Conservation (phyloP, 805 yeast genomes). For the Yarrowia hollandica region DNA sequence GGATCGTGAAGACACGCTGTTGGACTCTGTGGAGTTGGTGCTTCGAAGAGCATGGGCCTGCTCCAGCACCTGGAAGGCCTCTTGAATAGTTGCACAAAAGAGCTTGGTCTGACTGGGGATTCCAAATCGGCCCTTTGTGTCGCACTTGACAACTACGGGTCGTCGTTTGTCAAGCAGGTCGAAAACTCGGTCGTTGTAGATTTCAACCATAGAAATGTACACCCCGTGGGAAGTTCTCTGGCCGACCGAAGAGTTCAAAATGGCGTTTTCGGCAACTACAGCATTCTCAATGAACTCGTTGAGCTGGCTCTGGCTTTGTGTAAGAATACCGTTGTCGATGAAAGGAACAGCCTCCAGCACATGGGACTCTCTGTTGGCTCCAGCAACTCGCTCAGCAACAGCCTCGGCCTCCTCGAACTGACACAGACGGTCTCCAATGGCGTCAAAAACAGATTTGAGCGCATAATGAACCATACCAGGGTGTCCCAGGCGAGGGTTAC, state of each 20-base stretch:
- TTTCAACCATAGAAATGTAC: constrained; percentile 55
- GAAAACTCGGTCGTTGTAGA: constrained; percentile 50
- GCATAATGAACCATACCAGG: constrained; percentile 46
- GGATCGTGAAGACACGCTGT: constrained; percentile 51
- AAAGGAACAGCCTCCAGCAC: constrained; percentile 3
- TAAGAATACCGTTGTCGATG: constrained; percentile 9
- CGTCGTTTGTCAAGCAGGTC: constrained; percentile 43
- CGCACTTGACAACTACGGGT: constrained; percentile 41
- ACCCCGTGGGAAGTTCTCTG: constrained; percentile 41
- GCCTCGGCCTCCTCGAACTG: constrained; percentile 33
- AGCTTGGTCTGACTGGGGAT: constrained; percentile 42
- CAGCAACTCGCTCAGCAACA: not conserved
- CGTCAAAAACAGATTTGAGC: constrained; percentile 42
- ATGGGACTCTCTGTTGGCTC: constrained; percentile 7
- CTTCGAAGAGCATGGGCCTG: constrained; percentile 47
- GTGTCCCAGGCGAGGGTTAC: constrained; percentile 35
- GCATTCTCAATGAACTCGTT: constrained; percentile 14
- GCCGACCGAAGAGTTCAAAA: not conserved
- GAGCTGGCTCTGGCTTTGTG: constrained; percentile 7
- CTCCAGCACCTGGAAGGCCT: constrained; percentile 45
- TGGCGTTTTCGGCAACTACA: constrained; percentile 3
- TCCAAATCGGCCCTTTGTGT: constrained; percentile 33
- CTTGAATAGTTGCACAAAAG: constrained; percentile 43
- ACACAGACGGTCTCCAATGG: constrained; percentile 35
- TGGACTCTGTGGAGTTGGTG: constrained; percentile 48